A percentile compares a stretch with the other conserved stretches of the same genome.
Conservation (phyloP, 176 grass and related monocot genomes). For the Puya raimondii region DNA sequence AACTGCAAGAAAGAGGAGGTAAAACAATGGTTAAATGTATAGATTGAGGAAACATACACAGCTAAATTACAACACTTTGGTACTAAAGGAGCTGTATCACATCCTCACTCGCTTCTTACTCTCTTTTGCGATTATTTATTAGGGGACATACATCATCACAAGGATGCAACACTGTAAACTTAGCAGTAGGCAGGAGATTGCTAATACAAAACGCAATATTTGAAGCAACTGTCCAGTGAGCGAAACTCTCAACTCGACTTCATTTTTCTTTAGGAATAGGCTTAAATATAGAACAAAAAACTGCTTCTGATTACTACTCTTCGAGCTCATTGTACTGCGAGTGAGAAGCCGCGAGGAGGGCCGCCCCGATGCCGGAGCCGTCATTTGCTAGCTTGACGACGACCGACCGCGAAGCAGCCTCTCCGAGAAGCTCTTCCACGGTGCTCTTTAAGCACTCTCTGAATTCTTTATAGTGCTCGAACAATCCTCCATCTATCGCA, state of each 20-base stretch:
- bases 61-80: no score
- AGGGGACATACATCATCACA: not conserved
- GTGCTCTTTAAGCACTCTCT: slow-evolving; percentile 2
- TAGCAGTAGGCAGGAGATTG: no score
- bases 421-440: slow-evolving; percentile 8
- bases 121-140: not conserved
- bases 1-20: no score
- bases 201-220: not conserved
- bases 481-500: slow-evolving; percentile 4
- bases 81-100: not conserved
- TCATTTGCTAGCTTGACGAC: slow-evolving; percentile 21
- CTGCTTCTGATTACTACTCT: not conserved
- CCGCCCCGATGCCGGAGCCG: slow-evolving; percentile 9
- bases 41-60: no score
- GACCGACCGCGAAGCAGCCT: not conserved
- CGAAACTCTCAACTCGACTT: no score
- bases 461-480: slow-evolving; percentile 5
- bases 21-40: no score
- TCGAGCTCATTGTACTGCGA: slow-evolving; percentile 12
- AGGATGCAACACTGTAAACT: not conserved
- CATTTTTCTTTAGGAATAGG: not conserved
- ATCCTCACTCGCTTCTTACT: not conserved
- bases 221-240: not conserved
- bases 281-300: not conserved
- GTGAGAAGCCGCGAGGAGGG: slow-evolving; percentile 12